Conservation (phyloP, 2,329 filamentous ascomycete species). For the Ophiostoma piceae region DNA sequence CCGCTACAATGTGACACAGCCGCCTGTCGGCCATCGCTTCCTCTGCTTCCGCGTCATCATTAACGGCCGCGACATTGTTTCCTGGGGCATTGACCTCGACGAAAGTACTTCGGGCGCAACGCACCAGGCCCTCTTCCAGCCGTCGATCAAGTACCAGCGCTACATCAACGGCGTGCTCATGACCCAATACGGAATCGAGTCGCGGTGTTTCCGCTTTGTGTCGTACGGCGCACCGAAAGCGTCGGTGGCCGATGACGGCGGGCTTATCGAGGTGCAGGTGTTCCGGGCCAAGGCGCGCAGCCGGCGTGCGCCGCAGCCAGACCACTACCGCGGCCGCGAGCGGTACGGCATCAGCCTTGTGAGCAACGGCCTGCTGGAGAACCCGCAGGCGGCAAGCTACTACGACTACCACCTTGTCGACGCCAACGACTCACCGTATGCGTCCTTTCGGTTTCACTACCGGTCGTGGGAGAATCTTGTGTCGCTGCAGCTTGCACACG, state of each 20-base stretch:
- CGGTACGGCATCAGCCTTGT: conserved; percentile 50
- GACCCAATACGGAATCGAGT: conserved; percentile 42
- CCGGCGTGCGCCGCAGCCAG: conserved; percentile 40
- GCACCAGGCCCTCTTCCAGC: conserved; percentile 45
- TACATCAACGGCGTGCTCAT: conserved; percentile 36
- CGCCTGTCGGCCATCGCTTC: conserved; percentile 36
- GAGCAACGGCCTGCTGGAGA: conserved; percentile 49
- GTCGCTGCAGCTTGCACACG: conserved; percentile 45
- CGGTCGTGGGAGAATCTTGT: conserved; percentile 47
- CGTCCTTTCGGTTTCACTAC: conserved; percentile 53
- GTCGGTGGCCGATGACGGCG: conserved; percentile 48
- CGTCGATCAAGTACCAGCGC: conserved; percentile 38
- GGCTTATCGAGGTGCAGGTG: conserved; percentile 49
- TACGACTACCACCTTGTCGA: conserved; percentile 51
- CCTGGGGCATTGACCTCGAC: conserved; percentile 47
- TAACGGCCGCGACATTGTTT: conserved; percentile 49
- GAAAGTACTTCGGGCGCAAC: conserved; percentile 36
- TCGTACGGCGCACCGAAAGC: conserved; percentile 35
- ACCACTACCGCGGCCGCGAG: conserved; percentile 44
- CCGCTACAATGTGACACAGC: conserved; percentile 41
- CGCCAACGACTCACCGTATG: conserved; percentile 46
- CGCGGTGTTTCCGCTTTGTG: conserved; percentile 48
- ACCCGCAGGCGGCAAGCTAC: conserved; percentile 46
- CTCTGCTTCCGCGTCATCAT: conserved; percentile 53
- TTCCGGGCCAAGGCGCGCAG: conserved; percentile 48